Evolutionary conservation across 2,329 filamentous ascomycete genomes (phyloP).

Genomic region (Pestalotiopsis fici): DNA sequence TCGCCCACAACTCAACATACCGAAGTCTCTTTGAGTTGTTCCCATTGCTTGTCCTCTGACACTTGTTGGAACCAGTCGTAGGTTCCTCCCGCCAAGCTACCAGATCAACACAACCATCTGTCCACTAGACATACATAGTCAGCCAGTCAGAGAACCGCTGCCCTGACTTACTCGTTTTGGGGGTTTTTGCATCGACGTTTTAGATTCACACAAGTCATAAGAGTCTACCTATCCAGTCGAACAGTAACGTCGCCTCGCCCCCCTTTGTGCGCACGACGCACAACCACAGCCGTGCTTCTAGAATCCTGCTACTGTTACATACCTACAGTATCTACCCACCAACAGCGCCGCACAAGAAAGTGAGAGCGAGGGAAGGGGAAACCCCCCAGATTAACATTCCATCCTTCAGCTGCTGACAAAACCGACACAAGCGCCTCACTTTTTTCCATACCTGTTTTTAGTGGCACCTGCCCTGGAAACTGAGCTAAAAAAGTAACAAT

Average conservation of each 20-base stretch:
- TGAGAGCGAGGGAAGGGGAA: too few relatives aligned
- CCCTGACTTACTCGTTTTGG: neutral
- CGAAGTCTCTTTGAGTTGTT: slow-evolving; percentile 23
- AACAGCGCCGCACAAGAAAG: neutral
- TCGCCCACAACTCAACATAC: slow-evolving; percentile 21
- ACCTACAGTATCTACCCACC: too few relatives aligned
- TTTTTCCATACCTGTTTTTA: neutral
- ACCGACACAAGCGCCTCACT: neutral
- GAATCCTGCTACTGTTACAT: too few relatives aligned
- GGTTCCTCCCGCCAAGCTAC: slow-evolving; percentile 24
- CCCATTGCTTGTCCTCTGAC: slow-evolving; percentile 29
- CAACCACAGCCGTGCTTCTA: too few relatives aligned
- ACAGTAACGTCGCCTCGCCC: too few relatives aligned
- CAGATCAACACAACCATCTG: neutral
- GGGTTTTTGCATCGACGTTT: neutral
- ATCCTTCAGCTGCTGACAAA: slow-evolving; percentile 3
- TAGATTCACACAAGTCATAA: neutral
- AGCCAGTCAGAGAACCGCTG: neutral
- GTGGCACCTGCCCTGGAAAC: neutral
- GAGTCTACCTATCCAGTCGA: neutral
- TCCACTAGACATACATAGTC: neutral
- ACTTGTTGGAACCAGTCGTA: slow-evolving; percentile 32
- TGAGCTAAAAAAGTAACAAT: neutral
- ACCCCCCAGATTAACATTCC: neutral
- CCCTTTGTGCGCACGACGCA: too few relatives aligned